Evolutionary conservation across 139 green algal genomes (phyloP), one percentile per base, ranked within the genome.

Genomic region (Pleodorina starrii): DNA sequence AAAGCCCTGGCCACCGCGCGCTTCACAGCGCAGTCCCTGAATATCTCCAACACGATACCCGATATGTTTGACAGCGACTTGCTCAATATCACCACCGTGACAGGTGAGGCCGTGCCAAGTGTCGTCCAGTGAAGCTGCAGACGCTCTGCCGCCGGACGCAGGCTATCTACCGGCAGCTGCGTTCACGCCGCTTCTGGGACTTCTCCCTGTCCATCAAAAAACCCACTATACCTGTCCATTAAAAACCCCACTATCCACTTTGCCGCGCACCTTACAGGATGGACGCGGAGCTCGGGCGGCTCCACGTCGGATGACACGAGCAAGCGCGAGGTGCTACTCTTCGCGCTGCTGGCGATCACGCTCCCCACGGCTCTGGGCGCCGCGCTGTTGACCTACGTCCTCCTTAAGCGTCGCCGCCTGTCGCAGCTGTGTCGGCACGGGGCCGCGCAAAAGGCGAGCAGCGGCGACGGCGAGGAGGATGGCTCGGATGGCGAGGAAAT

Each of bases 1-100:
- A 14, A 23, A 0, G n/a, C 36, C 5, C 69, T 89, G 23, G 32
- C 69, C 0, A 89, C 84, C 4, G 1, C 23, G 35, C 84, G 84
- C 36, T 83, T 83, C 29, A 59, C 69, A 0, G 84, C 48, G 1
- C 36, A 57, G n/a, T 54, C 66, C 7, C 1, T 89, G 29, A 89
- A 89, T 69, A 89, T 89, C 35, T 83, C 69, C n/a, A 81, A 48
- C 50, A 36, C 38, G 19, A 54, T 82, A 35, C 84, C 84, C 17
- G 40, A 71, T 3, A 74, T n/a, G 6, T 79, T 88, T 32, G 44
- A 88, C 82, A 69, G 38, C 17, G 29, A 73, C 42, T 29, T 57
- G 1, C 11, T 86, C 25, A 57, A 42, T 19, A 23, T 86, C 21
- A 35, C 77, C n/a, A 23, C 3, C 5, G 40, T 57, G 19, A 1